Evolutionary conservation across 495 filamentous ascomycete genomes (phyloP).

Genomic region (Staphylotrichum longicolle): DNA sequence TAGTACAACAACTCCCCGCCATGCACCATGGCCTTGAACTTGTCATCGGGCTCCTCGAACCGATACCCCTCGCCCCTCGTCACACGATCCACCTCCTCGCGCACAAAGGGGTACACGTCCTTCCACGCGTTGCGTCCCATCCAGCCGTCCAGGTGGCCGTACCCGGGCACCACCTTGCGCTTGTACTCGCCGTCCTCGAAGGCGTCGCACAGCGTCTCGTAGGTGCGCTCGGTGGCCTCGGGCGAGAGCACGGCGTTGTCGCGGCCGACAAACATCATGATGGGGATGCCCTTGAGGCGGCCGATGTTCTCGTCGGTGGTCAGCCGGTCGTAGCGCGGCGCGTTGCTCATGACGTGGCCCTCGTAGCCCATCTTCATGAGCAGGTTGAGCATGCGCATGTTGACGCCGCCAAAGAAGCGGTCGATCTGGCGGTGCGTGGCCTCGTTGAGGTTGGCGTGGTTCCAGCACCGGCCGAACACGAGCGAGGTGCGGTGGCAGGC

Average conservation of each 20-base stretch:
- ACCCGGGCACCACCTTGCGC: slow-evolving; percentile 56
- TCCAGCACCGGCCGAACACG: slow-evolving; percentile 65
- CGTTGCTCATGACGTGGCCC: slow-evolving; percentile 54
- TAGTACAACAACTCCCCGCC: slow-evolving; percentile 42
- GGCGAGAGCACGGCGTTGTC: slow-evolving; percentile 61
- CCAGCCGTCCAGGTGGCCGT: slow-evolving; percentile 67
- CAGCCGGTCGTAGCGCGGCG: slow-evolving; percentile 44
- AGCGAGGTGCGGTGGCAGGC: slow-evolving; percentile 60
- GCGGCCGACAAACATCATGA: slow-evolving; percentile 57
- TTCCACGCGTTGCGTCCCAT: slow-evolving; percentile 61
- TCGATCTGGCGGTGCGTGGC: slow-evolving; percentile 61
- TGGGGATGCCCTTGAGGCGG: slow-evolving; percentile 54
- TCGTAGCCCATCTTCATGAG: slow-evolving; percentile 56
- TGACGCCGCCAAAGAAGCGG: slow-evolving; percentile 61
- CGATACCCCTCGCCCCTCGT: slow-evolving; percentile 38
- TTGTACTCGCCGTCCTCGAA: slow-evolving; percentile 53
- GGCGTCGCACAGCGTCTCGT: slow-evolving; percentile 52
- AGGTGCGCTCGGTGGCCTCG: slow-evolving; percentile 56
- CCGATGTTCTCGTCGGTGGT: slow-evolving; percentile 49
- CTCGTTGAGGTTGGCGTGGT: slow-evolving; percentile 61
- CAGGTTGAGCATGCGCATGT: slow-evolving; percentile 56
- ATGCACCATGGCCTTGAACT: slow-evolving; percentile 44
- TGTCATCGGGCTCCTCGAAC: slow-evolving; percentile 43
- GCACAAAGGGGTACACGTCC: slow-evolving; percentile 61
- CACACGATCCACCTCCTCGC: slow-evolving; percentile 54